Evolutionary conservation across 140 eudicot species (phyloP), one percentile per base, ranked within the genome.

Genomic region (Ambrosia hybrid): DNA sequence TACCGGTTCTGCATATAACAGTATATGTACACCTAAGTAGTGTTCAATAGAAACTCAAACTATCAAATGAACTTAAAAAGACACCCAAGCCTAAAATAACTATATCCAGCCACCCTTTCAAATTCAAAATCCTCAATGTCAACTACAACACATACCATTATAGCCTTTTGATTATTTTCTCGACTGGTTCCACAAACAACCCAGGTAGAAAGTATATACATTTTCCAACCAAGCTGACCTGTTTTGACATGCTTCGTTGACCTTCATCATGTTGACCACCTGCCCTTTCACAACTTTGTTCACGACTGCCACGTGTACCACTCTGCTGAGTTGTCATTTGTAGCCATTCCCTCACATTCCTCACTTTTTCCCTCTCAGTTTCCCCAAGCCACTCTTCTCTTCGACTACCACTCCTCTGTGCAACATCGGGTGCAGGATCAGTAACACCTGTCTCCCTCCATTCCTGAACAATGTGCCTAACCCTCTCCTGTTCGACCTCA

Each of bases 341-440:
- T 58, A 94, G 95, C 97, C 95, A 88, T 80, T 91, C 99, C 80
- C 99, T 91, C 79, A 91, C 99, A 72, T 88, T 81, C 79, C 99
- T 88, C 75, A 94, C 99, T 76, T 96, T 83, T 76, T 91, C 99
- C 48, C 99, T 87, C 80, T 94, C 99, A 1, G 87, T 91, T 81
- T 94, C 99, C 57, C 99, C 97, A 0, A 94, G 89, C 97, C 97
- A 94, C 72, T 94, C 97, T 3, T 85, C 96, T 81, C 97, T 82
- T 46, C 87, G 90, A 74, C 88, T 76, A 49, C 10, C 10, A 84
- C 74, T 88, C 77, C 95, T 86, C 83, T 71, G 88, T 1, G 78
- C 69, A 75, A 80, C 86, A 60, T 49, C 80, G 34, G 91, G 79
- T 13, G 95, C 73, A 26, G 70, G 89, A 58, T 84, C 95, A 58